These are phyloP conservation scores for Fusarium irregulare DNA, from an alignment of 2,329 filamentous ascomycete genomes.

Conservation along the genomic window DNA sequence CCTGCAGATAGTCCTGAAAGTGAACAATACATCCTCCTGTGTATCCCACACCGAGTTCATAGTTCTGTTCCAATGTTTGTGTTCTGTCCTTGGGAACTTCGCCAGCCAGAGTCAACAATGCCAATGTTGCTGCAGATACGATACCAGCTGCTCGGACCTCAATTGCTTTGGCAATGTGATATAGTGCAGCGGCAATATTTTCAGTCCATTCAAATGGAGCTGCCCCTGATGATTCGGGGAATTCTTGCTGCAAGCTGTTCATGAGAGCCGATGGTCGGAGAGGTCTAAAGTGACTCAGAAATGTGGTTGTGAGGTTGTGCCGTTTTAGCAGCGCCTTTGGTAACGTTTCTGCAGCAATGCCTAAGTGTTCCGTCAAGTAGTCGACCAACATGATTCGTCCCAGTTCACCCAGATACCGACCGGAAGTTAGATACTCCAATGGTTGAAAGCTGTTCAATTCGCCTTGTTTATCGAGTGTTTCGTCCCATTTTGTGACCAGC, in stretches of 20 bases:
- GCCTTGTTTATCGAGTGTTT: conserved; percentile 71
- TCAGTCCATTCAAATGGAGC: conserved; percentile 71
- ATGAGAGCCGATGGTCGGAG: conserved; percentile 57
- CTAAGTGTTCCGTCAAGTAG: conserved; percentile 63
- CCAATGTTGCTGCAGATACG: conserved; percentile 77
- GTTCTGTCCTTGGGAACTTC: conserved; percentile 64
- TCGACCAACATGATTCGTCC: conserved; percentile 77
- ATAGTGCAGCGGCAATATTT: conserved; percentile 68
- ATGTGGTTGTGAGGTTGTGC: conserved; percentile 77
- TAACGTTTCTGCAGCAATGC: conserved; percentile 57
- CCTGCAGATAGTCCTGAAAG: conserved; percentile 77
- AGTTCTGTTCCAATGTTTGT: conserved; percentile 32
- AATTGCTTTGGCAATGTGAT: conserved; percentile 75
- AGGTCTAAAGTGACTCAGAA: conserved; percentile 76
- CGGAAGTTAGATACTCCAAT: conserved; percentile 86
- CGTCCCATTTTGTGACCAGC: conserved; percentile 78
- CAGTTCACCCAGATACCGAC: conserved; percentile 81
- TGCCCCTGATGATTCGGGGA: conserved; percentile 60
- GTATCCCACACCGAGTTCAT: conserved; percentile 79
- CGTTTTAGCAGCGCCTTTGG: conserved; percentile 66
- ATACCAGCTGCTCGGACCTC: conserved; percentile 79
- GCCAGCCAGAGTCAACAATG: conserved; percentile 74
- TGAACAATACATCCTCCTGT: conserved; percentile 85
- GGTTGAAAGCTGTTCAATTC: conserved; percentile 82
- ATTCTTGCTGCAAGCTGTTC: conserved; percentile 62